Evolutionary conservation across 169 alveolate genomes (phyloP).

Genomic region (Plasmodium coatneyi): DNA sequence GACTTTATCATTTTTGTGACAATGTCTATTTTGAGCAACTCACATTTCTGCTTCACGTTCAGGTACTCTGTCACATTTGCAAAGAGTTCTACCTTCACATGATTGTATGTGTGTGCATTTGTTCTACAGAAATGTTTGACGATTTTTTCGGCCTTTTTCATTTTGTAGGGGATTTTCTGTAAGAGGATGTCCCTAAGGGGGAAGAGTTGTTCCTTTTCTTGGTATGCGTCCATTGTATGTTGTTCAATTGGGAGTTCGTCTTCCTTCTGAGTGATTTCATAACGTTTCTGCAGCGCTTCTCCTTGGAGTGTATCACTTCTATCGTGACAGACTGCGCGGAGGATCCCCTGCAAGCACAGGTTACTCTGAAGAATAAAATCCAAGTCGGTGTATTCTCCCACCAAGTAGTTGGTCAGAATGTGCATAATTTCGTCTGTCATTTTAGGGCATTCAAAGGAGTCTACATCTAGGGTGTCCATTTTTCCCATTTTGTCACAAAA

Average conservation of each 20-base stretch:
- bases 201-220: background rate
- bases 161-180: conserved; percentile 1
- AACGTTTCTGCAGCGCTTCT: background rate
- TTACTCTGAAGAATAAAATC: conserved; percentile 2
- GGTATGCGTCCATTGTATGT: background rate
- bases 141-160: conserved; percentile 14
- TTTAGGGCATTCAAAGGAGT: background rate
- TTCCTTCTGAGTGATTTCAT: background rate
- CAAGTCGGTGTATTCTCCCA: background rate
- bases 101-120: background rate
- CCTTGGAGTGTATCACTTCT: background rate
- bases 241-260: background rate
- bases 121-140: conserved; percentile 12
- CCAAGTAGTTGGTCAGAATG: background rate
- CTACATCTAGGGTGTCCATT: conserved; percentile 13
- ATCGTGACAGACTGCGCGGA: background rate
- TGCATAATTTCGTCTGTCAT: background rate
- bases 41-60: conserved; percentile 22
- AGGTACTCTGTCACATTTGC: conserved; percentile 5
- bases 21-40: conserved; percentile 35
- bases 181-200: background rate
- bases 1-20: conserved; percentile 29
- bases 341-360: background rate
- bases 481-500: conserved; percentile 14
- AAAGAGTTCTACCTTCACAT: conserved; percentile 10